These are phyloP conservation scores for Coniochaeta pulveracea DNA, from an alignment of 2,329 filamentous ascomycete genomes.

Conservation along the genomic window DNA sequence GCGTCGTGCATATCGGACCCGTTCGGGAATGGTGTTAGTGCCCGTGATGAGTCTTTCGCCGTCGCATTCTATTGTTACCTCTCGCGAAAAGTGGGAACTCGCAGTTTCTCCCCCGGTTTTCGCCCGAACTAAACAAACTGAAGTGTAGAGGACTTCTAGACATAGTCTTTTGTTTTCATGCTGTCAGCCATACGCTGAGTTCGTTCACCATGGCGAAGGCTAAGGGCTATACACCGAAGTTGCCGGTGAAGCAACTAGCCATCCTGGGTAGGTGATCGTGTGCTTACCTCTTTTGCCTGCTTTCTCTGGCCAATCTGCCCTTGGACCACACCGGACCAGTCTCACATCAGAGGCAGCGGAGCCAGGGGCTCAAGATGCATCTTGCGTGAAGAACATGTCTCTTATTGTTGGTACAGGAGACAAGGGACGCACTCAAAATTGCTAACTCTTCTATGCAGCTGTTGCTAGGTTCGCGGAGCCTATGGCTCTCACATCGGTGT, in stretches of 20 bases:
- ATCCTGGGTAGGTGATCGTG: conserved; percentile 74
- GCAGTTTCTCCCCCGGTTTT: no score
- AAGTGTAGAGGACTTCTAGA: no score
- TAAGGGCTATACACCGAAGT: conserved; percentile 36
- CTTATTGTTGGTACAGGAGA: not conserved
- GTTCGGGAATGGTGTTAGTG: no score
- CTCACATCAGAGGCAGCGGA: not conserved
- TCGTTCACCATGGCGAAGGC: conserved; percentile 7
- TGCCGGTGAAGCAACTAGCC: conserved; percentile 65
- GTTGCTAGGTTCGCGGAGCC: conserved; percentile 73
- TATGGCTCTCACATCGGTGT: conserved; percentile 59
- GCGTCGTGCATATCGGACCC: no score
- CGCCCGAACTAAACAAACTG: no score
- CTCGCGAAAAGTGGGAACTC: no score
- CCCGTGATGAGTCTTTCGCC: no score
- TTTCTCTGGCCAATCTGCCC: conserved; percentile 5
- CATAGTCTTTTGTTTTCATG: not conserved
- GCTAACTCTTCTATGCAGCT: conserved; percentile 37
- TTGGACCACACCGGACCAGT: not conserved
- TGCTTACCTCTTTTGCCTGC: conserved; percentile 5
- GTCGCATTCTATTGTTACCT: no score
- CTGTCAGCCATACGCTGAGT: not conserved
- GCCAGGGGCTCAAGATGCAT: not conserved
- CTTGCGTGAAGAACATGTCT: no score
- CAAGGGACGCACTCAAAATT: conserved; percentile 7